Percentiles rank a stretch among this genome's conserved stretches.
Evolutionary conservation across 768 basidiomycete species (phyloP).

Genomic region (Phanerochaete carnosa): DNA sequence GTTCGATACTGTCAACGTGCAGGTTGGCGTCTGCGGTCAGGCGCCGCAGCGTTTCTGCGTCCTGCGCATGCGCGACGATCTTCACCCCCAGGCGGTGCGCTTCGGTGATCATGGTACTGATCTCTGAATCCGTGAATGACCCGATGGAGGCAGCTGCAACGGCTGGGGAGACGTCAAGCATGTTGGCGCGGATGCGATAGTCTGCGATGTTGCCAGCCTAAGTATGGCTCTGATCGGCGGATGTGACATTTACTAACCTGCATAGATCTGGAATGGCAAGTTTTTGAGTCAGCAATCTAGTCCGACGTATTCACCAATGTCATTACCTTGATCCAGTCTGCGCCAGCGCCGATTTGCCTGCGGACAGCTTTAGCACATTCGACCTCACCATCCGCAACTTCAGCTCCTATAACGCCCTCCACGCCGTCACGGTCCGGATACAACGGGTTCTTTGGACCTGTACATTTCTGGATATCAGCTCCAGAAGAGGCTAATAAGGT

Average conservation of each 20-base stretch:
- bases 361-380: constrained; percentile 54
- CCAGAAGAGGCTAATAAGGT: background rate
- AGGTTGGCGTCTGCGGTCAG: constrained; percentile 12
- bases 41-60: background rate
- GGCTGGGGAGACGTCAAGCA: constrained; percentile 37
- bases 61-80: constrained; percentile 53
- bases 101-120: constrained; percentile 46
- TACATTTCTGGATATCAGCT: background rate
- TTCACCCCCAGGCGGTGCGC: constrained; percentile 52
- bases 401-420: constrained; percentile 55
- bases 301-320: background rate
- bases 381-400: constrained; percentile 54
- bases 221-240: background rate
- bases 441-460: constrained; percentile 53
- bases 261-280: constrained; percentile 41
- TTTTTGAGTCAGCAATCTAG: constrained; percentile 1
- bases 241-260: constrained; percentile 33
- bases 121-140: constrained; percentile 45
- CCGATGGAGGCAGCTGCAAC: constrained; percentile 31
- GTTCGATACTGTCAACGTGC: constrained; percentile 54
- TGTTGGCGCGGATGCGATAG: constrained; percentile 49
- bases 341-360: constrained; percentile 59
- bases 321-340: constrained; percentile 71
- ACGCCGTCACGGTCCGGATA: constrained; percentile 46
- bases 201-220: constrained; percentile 37